Conservation (phyloP, 2,329 filamentous ascomycete species). For the Fonsecaea multimorphosa region DNA sequence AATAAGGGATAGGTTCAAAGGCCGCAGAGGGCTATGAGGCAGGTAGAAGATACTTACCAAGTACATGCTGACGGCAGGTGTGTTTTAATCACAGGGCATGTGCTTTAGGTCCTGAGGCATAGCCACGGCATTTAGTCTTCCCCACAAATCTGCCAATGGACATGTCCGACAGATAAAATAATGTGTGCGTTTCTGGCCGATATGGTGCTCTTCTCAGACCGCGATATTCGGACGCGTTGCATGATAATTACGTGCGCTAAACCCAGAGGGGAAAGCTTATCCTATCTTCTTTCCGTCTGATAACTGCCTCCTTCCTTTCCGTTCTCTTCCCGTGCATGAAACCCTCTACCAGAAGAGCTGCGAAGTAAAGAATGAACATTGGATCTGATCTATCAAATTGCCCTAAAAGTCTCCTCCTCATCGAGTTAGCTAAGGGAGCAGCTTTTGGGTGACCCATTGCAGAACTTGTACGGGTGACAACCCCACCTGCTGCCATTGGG, state of each 20-base stretch:
- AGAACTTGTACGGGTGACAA: neutral
- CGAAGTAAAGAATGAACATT: neutral
- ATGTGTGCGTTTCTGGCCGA: neutral
- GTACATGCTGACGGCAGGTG: neutral
- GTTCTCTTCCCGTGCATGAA: neutral
- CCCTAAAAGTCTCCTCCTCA: neutral
- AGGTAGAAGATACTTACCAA: neutral
- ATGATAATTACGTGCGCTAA: neutral
- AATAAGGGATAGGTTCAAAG: neutral
- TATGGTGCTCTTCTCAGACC: neutral
- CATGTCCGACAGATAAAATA: neutral
- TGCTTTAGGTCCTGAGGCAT: neutral
- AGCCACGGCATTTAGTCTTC: neutral
- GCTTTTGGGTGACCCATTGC: neutral
- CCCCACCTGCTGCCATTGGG: neutral
- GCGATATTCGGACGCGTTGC: neutral
- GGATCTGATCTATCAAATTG: neutral
- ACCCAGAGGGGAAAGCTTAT: constrained; percentile 13
- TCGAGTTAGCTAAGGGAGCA: neutral
- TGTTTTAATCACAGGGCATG: neutral
- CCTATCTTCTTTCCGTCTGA: constrained; percentile 2
- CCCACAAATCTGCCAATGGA: neutral
- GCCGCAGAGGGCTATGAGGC: neutral
- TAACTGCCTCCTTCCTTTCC: neutral
- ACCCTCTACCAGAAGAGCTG: neutral